A percentile compares a stretch with the other conserved stretches of the same genome.
Conservation (phyloP, 441 rosid genomes). For the Pelargonium myrrhifolium region DNA sequence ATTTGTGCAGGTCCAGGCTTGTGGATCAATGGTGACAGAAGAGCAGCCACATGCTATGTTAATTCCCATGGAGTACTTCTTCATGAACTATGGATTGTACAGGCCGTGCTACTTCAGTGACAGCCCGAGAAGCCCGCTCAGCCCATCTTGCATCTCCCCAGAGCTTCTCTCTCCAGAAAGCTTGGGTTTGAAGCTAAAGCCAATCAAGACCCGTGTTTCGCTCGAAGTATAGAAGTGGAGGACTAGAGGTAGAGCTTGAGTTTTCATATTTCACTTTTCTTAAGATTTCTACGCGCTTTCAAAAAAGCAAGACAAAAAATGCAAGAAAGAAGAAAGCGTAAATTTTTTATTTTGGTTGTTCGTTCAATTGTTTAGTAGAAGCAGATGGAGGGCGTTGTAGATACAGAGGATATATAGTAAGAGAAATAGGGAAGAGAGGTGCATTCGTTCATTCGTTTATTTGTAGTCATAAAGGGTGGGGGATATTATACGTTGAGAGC, state of each 20-base stretch:
- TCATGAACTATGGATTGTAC: constrained; percentile 70
- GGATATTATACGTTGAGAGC: too few relatives aligned
- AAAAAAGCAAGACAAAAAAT: too few relatives aligned
- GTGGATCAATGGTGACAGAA: constrained; percentile 92
- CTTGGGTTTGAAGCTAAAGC: constrained; percentile 94
- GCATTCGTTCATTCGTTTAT: constrained; percentile 25
- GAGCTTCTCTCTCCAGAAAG: constrained; percentile 97
- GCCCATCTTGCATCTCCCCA: constrained; percentile 72
- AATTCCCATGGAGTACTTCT: constrained; percentile 85
- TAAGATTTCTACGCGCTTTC: too few relatives aligned
- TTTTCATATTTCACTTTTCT: too few relatives aligned
- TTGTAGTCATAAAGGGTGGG: constrained; percentile 28
- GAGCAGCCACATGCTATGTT: constrained; percentile 97
- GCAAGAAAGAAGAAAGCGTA: too few relatives aligned
- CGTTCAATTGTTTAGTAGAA: constrained; percentile 17
- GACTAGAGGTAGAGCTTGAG: too few relatives aligned
- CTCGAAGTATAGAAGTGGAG: constrained; percentile 22
- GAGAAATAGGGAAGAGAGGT: constrained; percentile 13
- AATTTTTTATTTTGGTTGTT: neutral
- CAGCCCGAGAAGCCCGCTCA: constrained; percentile 90
- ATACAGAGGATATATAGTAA: constrained; percentile 22
- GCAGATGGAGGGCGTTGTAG: constrained; percentile 28
- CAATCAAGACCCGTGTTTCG: constrained; percentile 67
- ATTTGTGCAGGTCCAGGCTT: constrained; percentile 69
- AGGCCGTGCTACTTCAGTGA: constrained; percentile 50